Conservation (phyloP, 1,284 basidiomycete species). For the Boletus mariae region DNA sequence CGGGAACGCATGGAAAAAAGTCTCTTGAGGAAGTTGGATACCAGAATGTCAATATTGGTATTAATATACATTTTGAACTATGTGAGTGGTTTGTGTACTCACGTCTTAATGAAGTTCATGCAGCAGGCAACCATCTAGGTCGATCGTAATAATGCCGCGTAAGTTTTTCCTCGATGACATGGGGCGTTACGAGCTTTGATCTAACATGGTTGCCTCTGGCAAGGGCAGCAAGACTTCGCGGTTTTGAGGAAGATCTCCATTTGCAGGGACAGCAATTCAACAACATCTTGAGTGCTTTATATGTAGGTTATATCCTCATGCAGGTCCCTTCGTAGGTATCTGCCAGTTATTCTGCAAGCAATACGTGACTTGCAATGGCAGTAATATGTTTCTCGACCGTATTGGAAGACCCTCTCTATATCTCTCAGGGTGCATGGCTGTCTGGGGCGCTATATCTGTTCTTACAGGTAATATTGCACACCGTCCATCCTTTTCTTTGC, state of each 20-base stretch:
- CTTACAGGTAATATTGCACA: conserved; percentile 46
- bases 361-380: conserved; percentile 22
- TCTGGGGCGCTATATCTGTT: conserved; percentile 69
- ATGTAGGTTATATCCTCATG: conserved; percentile 65
- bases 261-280: conserved; percentile 54
- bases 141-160: conserved; percentile 69
- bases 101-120: neutral
- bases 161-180: conserved; percentile 16
- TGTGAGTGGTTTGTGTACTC: conserved; percentile 32
- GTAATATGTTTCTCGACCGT: conserved; percentile 72
- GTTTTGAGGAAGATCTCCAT: conserved; percentile 32
- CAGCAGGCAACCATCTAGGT: conserved; percentile 38
- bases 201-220: conserved; percentile 1
- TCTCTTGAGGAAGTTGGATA: conserved; percentile 37
- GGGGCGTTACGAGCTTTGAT: neutral
- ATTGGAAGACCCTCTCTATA: conserved; percentile 75
- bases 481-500: neutral
- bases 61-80: conserved; percentile 57
- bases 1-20: conserved; percentile 14
- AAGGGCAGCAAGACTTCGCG: conserved; percentile 29
- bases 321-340: conserved; percentile 48
- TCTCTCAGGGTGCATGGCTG: conserved; percentile 66
- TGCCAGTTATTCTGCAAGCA: neutral
- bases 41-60: conserved; percentile 49
- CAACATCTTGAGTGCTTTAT: conserved; percentile 70